Base-by-base conservation (phyloP, 257 asterid genomes). In the Cynanchum wilfordii region DNA sequence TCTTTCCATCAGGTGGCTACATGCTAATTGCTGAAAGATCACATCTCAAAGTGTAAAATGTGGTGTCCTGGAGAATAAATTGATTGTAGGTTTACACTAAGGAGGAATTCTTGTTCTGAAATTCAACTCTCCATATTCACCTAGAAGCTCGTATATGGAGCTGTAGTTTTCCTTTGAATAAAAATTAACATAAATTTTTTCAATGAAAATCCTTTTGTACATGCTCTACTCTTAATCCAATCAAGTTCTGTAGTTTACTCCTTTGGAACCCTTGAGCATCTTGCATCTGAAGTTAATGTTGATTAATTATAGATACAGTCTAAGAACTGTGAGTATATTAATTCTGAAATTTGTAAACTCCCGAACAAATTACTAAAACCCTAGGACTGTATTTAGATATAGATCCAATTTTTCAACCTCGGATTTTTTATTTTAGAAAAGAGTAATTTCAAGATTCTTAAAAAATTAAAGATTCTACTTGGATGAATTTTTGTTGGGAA, bases 251-350 rank as follows among this genome's bases (percentile, higher is more conserved):
- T 27, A 50, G 72, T 30, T 25, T 17, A 29, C 27, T 16, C 15
- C 36, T 60, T 50, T 50, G 77, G 68, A 30, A 64, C 71, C 62
- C 42, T 50, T 11, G 71, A 58, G 51, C 38, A 49, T 64, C 51
- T 3, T 38, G 17, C 50, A 38, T 33, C 69, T 25, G 19, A 58
- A 24, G 19, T 25, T 58, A 58, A 58, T 10, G 19, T 24, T 25
- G 17, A 58, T 58, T 58, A 58, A n/a, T 58, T 22, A 33, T 36
- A 58, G 38, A 58, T 12, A 11, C 11, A 57, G 36, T 24, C 36
- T 11, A 57, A 24, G 64, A 24, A 57, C 36, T 11, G 12, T 25
- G 19, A 57, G 33, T 57, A 57, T 19, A 24, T 57, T 24, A 22
- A 10, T 57, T 33, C 27, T 24, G 29, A 22, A 57, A 57, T 16